Percentiles rank a stretch among this genome's conserved stretches.
Evolutionary conservation across 768 basidiomycete genomes (phyloP).

Genomic region (Termitomyces sp.): DNA sequence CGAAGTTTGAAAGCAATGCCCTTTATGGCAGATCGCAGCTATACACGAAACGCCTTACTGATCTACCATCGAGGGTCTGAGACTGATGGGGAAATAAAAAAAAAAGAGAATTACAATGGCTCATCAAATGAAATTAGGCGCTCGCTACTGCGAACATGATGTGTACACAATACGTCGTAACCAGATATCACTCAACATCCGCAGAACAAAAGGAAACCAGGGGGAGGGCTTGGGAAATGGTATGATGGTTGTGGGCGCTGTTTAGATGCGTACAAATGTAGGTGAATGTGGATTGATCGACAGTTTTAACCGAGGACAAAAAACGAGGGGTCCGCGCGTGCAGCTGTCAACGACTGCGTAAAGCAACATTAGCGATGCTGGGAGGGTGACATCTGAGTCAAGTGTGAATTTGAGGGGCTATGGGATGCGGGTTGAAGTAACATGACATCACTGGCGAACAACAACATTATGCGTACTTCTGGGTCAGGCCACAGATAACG

Average conservation of each 20-base stretch:
- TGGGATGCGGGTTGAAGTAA: background rate
- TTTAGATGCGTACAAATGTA: background rate
- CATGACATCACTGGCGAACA: background rate
- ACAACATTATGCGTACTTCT: background rate
- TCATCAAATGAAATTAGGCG: background rate
- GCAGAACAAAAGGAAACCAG: background rate
- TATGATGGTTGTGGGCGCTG: slow-evolving; percentile 1
- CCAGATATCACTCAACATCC: background rate
- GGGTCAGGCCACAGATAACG: background rate
- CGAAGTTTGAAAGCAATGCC: background rate
- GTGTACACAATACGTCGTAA: background rate
- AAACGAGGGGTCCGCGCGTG: background rate
- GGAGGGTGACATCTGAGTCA: background rate
- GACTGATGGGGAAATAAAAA: background rate
- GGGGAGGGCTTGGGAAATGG: background rate
- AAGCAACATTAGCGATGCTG: background rate
- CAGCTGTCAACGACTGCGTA: background rate
- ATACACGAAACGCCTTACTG: too few species aligned
- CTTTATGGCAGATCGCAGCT: background rate
- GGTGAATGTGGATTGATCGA: background rate
- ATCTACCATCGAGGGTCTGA: background rate
- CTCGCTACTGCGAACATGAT: background rate
- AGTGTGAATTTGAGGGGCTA: background rate
- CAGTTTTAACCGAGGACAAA: background rate
- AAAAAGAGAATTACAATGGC: background rate